Evolutionary conservation across 495 filamentous ascomycete genomes (phyloP), one percentile per base, ranked within the genome.

Genomic region (Opeltia flavorubescens): DNA sequence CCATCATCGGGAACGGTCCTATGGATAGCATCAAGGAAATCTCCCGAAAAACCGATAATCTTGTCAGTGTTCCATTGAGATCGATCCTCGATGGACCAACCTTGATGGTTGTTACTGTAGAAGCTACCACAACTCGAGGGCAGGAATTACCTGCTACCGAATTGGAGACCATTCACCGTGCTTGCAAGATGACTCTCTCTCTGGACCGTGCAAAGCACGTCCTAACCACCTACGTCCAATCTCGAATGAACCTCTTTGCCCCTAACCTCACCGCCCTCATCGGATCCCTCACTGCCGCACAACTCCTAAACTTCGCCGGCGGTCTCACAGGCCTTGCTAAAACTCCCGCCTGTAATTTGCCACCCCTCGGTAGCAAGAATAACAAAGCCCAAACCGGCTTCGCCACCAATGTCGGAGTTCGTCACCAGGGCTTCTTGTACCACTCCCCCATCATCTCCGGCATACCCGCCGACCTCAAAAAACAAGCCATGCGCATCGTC

Each of bases 401-500:
- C 49, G 93, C 91, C 34, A 95, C 93, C 34, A 98, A 98, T 51
- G 81, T 88, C 20, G 88, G 91, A 29, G 77, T 96, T 39, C 74
- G 86, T 24, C 84, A 94, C 49, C 86, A 96, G 65, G 91, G 91
- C 20, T 96, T 89, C 58, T 74, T 98, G 29, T 96, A 87, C 65
- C 77, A 95, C 55, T 91, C 89, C 2, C 81, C 83, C 4, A 80
- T 96, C 48, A 84, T 96, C 47, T 76, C 81, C 15, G 76, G 77
- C 28, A 83, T 95, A 28, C 86, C 85, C 3, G 77, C 68, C 50
- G 89, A 96, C 50, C 68, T 94, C 25, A 94, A 91, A 59, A 84
- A 81, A 52, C 88, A 96, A 66, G 91, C 89, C 9, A 89, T 96
- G 75, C 87, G 89, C 41, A 94, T 95, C 51, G 88, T 96, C 29